These are phyloP conservation scores for Fremontodendron californicum DNA, from an alignment of 345 rosid genomes.

Conservation along the genomic window DNA sequence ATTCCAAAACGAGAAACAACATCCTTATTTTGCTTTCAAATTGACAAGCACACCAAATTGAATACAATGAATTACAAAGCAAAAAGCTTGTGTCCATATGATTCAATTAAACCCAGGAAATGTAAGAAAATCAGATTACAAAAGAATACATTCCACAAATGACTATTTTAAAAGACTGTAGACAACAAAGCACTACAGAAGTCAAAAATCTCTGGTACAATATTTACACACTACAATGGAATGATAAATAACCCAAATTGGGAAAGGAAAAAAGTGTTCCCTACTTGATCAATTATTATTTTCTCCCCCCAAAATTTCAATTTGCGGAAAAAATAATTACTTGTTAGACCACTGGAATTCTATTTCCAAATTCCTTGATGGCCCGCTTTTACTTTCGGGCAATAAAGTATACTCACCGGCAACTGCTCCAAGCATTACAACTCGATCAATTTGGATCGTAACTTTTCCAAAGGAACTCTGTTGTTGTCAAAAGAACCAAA, in stretches of 20 bases:
- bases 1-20: not conserved
- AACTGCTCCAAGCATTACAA: constrained; percentile 95
- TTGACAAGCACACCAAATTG: constrained; percentile 25
- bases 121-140: constrained; percentile 28
- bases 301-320: constrained; percentile 11
- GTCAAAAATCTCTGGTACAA: constrained; percentile 24
- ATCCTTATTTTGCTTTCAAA: constrained; percentile 21
- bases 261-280: constrained; percentile 14
- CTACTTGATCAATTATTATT: constrained; percentile 3
- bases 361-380: constrained; percentile 81
- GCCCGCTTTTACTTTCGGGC: constrained; percentile 95
- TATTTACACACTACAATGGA: constrained; percentile 51
- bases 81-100: not conserved
- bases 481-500: not conserved
- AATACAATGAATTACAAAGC: constrained; percentile 23
- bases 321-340: constrained; percentile 21
- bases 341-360: constrained; percentile 99
- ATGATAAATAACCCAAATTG: constrained; percentile 14
- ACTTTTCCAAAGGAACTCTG: constrained; percentile 99
- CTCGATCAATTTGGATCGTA: constrained; percentile 93
- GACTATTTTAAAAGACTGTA: constrained; percentile 17
- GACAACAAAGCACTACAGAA: constrained; percentile 30
- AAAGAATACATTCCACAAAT: constrained; percentile 39
- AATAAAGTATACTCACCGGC: constrained; percentile 84
- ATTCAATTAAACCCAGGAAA: not conserved